A percentile compares a stretch with the other conserved stretches of the same genome.
phyloP scores from a whole-genome alignment of 108 stramenopile species.

The Parmales sp. region DNA sequence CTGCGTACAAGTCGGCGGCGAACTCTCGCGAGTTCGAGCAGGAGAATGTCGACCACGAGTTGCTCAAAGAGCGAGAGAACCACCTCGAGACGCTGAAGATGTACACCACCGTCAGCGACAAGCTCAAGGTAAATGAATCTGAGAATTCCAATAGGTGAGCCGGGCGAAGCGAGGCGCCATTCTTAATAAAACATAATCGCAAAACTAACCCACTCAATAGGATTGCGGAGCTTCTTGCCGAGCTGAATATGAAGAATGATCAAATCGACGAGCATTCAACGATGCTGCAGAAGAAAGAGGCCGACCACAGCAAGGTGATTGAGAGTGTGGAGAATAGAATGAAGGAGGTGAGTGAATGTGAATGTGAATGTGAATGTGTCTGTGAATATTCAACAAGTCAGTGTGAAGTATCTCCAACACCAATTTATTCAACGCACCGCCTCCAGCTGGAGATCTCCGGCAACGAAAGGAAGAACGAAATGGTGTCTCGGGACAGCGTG shows the following conservation, averaged over 20 bases:
- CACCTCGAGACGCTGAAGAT: conserved; percentile 20
- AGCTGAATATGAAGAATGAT: neutral
- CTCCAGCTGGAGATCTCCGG: conserved; percentile 15
- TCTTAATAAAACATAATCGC: too few species aligned
- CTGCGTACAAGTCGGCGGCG: conserved; percentile 19
- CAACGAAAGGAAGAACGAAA: conserved; percentile 12
- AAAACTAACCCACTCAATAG: too few species aligned
- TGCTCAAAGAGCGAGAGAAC: conserved; percentile 19
- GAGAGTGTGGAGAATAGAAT: neutral
- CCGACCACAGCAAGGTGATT: neutral
- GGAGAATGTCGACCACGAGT: conserved; percentile 15
- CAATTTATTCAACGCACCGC: too few species aligned
- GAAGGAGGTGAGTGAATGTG: too few species aligned
- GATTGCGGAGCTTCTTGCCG: conserved; percentile 14
- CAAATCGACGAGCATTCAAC: conserved; percentile 18
- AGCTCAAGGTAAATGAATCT: conserved; percentile 9
- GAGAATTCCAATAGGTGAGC: conserved; percentile 5
- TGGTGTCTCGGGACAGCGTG: conserved; percentile 18
- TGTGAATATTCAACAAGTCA: too few species aligned
- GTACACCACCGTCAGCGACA: conserved; percentile 6
- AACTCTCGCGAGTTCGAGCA: conserved; percentile 7
- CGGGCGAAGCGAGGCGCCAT: too few species aligned
- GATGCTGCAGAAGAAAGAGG: conserved; percentile 9
- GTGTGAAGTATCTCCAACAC: too few species aligned
- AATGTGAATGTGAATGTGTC: too few species aligned